Base-by-base conservation (phyloP, 768 basidiomycete genomes). In the Sarcomyxa edulis region DNA sequence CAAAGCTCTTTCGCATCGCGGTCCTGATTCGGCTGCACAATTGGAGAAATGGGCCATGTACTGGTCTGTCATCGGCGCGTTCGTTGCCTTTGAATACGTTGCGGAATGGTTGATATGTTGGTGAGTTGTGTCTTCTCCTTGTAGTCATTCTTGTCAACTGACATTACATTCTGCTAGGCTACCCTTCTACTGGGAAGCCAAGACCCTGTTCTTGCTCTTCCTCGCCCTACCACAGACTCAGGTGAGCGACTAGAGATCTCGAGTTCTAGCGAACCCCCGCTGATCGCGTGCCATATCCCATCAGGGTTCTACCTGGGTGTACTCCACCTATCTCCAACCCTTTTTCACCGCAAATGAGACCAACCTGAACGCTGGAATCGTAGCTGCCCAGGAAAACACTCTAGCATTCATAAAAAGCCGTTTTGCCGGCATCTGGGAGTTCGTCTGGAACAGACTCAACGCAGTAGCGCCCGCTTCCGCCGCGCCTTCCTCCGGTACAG, bases 161-260 rank as follows among this genome's bases (percentile, higher is more conserved):
- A 56, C 39, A 38, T 28, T 41, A 14, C 27, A n/a, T 5, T 37
- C 26, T 16, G 35, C 32, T 49, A 84, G 84, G 84, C 50, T 86
- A 28, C 84, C 84, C 6, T 83, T 87, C 53, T 86, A 85, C 52
- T 84, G 77, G 76, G 84, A 86, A 50, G 31, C 74, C 37, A 78
- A 84, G 48, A 83, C 78, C n/a, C 16, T 77, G 3, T 76, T 84
- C 53, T 53, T 86, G 3, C 64, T 86, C 18, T 86, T 78, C 62
- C 55, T 86, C 30, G 60, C 81, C 7, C 70, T 86, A 12, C 82
- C 83, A 6, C 81, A 84, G 60, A 81, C 72, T 1, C 71, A 83
- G 71, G 84, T 78, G 41, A 33, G 62, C n/a, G n/a, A n/a, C n/a
- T n/a, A n/a, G n/a, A n/a, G n/a, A n/a, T n/a, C n/a, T n/a, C n/a